A percentile compares a stretch with the other conserved stretches of the same genome.
These are phyloP conservation scores for Colletotrichum sp. DNA, from an alignment of 2,329 filamentous ascomycete species.

Conservation along the genomic window DNA sequence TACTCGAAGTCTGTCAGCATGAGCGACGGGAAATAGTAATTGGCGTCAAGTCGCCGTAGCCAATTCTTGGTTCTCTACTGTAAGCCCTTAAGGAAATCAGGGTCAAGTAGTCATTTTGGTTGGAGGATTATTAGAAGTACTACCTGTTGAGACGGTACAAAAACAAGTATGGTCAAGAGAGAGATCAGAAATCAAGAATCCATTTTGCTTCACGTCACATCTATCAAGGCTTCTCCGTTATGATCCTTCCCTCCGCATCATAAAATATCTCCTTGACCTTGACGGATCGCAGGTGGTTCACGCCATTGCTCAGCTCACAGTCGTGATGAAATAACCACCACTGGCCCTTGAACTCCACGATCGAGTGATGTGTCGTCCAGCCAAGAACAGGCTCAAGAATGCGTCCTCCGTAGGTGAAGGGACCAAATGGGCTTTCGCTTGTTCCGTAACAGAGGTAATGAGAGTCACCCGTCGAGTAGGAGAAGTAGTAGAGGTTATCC, in stretches of 20 bases:
- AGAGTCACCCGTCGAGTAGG: slow-evolving; percentile 79
- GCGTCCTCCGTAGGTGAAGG: slow-evolving; percentile 74
- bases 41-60: not conserved
- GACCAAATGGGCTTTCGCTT: slow-evolving; percentile 68
- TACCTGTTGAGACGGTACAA: not conserved
- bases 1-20: not conserved
- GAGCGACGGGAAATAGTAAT: not conserved
- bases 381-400: slow-evolving; percentile 79
- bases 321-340: slow-evolving; percentile 84
- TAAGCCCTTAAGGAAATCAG: not conserved
- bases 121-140: not conserved
- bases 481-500: slow-evolving; percentile 74
- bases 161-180: not conserved
- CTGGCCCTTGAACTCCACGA: slow-evolving; percentile 73
- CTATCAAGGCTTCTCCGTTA: slow-evolving; percentile 41
- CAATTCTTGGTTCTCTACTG: not conserved
- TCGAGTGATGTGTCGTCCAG: slow-evolving; percentile 84
- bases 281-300: slow-evolving; percentile 74
- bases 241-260: slow-evolving; percentile 68
- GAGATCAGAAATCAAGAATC: not conserved
- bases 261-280: slow-evolving; percentile 80
- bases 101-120: not conserved
- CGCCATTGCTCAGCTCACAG: slow-evolving; percentile 69
- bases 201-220: not conserved
- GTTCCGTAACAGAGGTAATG: slow-evolving; percentile 76